These are phyloP conservation scores for Corylus heterophylla DNA, from an alignment of 306 rosid genomes.

Conservation along the genomic window DNA sequence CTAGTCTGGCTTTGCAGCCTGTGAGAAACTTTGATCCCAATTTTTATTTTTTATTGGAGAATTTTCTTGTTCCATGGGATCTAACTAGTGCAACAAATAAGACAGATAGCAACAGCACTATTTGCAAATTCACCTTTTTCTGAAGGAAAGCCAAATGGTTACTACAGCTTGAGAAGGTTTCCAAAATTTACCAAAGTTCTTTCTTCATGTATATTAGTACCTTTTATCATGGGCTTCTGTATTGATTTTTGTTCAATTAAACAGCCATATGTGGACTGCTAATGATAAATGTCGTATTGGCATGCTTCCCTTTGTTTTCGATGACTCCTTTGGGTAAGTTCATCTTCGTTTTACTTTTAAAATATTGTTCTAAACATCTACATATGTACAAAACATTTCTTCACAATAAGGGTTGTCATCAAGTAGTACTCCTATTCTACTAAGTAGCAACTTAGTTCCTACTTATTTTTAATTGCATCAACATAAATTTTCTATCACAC, in stretches of 20 bases:
- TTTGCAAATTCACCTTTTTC: conserved; percentile 98
- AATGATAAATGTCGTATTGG: conserved; percentile 84
- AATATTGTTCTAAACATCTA: too few relatives aligned
- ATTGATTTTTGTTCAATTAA: conserved; percentile 9
- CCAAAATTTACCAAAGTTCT: conserved; percentile 12
- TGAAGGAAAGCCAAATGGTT: conserved; percentile 94
- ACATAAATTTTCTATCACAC: too few relatives aligned
- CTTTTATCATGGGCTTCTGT: conserved; percentile 22
- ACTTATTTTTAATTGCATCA: too few relatives aligned
- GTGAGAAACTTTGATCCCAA: conserved; percentile 51
- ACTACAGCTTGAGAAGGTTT: conserved; percentile 93
- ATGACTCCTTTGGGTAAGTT: conserved; percentile 83
- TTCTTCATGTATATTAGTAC: conserved; percentile 6
- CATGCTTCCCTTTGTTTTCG: conserved; percentile 96
- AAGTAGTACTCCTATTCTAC: too few relatives aligned
- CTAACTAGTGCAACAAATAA: conserved; percentile 33
- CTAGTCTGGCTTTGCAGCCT: conserved; percentile 93
- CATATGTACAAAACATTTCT: too few relatives aligned
- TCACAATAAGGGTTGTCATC: too few relatives aligned
- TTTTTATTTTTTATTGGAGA: conserved; percentile 15
- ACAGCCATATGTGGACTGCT: conserved; percentile 94
- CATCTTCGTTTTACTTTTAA: too few relatives aligned
- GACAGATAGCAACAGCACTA: conserved; percentile 97
- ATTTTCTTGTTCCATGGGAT: conserved; percentile 18
- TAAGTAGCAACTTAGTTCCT: too few relatives aligned